A percentile compares a stretch with the other conserved stretches of the same genome.
Evolutionary conservation across 2,329 filamentous ascomycete genomes (phyloP).

Genomic region (Colletotrichum tabaci): DNA sequence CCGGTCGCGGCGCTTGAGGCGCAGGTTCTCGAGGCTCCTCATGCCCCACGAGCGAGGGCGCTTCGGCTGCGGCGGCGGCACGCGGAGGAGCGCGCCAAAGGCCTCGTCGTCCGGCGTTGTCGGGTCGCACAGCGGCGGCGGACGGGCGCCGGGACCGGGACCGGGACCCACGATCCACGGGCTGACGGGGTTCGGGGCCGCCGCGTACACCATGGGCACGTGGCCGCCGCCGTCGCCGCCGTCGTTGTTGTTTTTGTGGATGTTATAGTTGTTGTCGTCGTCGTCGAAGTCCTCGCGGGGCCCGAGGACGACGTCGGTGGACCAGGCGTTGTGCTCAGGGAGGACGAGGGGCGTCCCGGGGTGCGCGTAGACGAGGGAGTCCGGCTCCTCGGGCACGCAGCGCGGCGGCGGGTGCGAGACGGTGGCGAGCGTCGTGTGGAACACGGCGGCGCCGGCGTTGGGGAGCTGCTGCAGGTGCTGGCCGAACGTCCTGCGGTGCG

Average conservation of each 20-base stretch:
- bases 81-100: slow-evolving; percentile 6
- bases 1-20: slow-evolving; percentile 42
- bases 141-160: not conserved
- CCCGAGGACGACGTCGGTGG: slow-evolving; percentile 33
- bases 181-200: not conserved
- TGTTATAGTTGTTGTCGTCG: no score
- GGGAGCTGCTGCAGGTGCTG: slow-evolving; percentile 1
- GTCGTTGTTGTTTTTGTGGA: slow-evolving; percentile 6
- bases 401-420: slow-evolving; percentile 36
- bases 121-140: not conserved
- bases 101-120: not conserved
- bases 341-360: slow-evolving; percentile 34
- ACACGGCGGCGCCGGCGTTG: not conserved
- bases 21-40: slow-evolving; percentile 44
- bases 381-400: slow-evolving; percentile 30
- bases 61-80: slow-evolving; percentile 40
- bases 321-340: slow-evolving; percentile 35
- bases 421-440: slow-evolving; percentile 33
- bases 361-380: slow-evolving; percentile 31
- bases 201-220: not conserved
- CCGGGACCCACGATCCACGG: slow-evolving; percentile 8
- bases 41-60: slow-evolving; percentile 39
- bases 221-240: not conserved
- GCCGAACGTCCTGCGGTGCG: slow-evolving; percentile 35
- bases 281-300: slow-evolving; percentile 32